These are phyloP conservation scores for Stentor roeselii DNA, from an alignment of 73 alveolate genomes.

Conservation along the genomic window DNA sequence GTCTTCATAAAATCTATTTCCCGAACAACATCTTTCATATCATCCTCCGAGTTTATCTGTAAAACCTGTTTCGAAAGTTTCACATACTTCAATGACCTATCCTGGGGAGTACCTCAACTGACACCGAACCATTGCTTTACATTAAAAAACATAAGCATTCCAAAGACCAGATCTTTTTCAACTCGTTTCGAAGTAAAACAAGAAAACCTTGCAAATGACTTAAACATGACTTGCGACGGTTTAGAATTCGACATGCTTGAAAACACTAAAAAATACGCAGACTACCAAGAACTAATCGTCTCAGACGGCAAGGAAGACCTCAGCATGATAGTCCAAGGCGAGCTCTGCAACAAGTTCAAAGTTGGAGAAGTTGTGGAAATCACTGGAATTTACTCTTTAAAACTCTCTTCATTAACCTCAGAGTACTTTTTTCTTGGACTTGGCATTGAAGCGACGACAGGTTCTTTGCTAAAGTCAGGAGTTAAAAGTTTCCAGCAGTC, in stretches of 20 bases:
- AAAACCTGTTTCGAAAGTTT: background rate
- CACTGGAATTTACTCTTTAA: background rate
- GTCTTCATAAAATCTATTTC: background rate
- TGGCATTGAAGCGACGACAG: background rate
- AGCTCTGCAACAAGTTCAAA: background rate
- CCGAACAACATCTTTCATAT: background rate
- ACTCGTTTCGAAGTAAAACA: background rate
- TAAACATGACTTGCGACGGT: background rate
- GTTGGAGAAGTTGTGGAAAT: conserved; percentile 3
- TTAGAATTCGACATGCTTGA: background rate
- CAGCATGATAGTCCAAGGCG: background rate
- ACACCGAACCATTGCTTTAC: too few species aligned
- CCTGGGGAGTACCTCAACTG: background rate
- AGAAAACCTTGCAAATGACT: background rate
- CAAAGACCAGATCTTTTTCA: too few species aligned
- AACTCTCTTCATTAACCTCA: background rate
- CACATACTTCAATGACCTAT: background rate
- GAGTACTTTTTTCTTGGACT: background rate
- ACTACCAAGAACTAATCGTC: conserved; percentile 6
- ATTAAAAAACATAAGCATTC: too few species aligned
- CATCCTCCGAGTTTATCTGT: conserved; percentile 8
- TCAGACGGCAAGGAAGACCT: background rate
- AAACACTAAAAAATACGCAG: background rate
- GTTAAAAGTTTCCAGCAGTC: background rate
- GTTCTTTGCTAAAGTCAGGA: background rate